A percentile compares a stretch with the other conserved stretches of the same genome.
Conservation (phyloP, 2,329 filamentous ascomycete genomes). For the Penicillium sp. region DNA sequence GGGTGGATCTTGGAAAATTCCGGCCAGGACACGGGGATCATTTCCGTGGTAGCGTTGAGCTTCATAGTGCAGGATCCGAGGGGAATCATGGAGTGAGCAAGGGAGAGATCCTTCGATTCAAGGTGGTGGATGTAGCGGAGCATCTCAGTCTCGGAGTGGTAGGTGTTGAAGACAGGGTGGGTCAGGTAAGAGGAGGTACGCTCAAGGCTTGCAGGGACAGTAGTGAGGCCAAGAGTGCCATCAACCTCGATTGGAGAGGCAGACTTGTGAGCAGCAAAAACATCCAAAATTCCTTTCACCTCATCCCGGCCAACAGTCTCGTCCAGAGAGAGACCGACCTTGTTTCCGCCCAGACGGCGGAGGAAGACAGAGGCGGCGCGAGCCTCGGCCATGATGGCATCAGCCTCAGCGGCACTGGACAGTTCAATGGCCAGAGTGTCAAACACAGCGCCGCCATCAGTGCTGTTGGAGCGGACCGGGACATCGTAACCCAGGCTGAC, state of each 20-base stretch:
- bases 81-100: conserved; percentile 97
- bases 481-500: conserved; percentile 63
- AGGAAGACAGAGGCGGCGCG: conserved; percentile 58
- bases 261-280: conserved; percentile 50
- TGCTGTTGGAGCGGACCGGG: conserved; percentile 53
- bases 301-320: conserved; percentile 64
- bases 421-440: conserved; percentile 74
- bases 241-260: conserved; percentile 34
- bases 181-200: conserved; percentile 75
- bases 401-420: conserved; percentile 50
- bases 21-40: conserved; percentile 78
- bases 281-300: conserved; percentile 55
- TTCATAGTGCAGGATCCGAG: conserved; percentile 98
- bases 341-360: conserved; percentile 58
- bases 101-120: conserved; percentile 88
- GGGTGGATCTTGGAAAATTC: conserved; percentile 79
- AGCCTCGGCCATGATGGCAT: conserved; percentile 52
- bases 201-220: conserved; percentile 56
- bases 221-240: conserved; percentile 38
- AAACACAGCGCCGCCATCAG: conserved; percentile 62
- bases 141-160: conserved; percentile 93
- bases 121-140: conserved; percentile 90
- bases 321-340: conserved; percentile 73
- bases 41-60: conserved; percentile 89
- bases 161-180: conserved; percentile 89